phyloP scores from a whole-genome alignment of 305 asterid genomes.

The Withania somnifera region DNA sequence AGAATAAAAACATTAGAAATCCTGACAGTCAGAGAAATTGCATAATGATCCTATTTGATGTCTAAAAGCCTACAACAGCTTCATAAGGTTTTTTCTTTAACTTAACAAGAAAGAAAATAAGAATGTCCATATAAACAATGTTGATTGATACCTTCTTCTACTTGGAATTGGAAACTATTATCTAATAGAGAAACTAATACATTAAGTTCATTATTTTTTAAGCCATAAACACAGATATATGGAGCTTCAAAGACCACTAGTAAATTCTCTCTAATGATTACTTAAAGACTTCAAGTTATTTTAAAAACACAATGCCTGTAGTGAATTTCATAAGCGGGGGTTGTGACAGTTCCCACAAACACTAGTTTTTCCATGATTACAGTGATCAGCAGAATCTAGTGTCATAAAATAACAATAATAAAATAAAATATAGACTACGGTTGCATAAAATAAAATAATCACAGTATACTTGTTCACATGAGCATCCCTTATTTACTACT shows the following conservation, averaged over 20 bases:
- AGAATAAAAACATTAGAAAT: constrained; percentile 9
- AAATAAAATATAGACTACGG: background rate
- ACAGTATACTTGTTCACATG: background rate
- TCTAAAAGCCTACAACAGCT: background rate
- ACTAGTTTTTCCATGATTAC: background rate
- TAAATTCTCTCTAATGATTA: background rate
- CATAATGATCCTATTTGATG: background rate
- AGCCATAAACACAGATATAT: background rate
- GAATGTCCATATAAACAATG: background rate
- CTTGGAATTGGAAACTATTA: background rate
- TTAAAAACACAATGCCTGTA: background rate
- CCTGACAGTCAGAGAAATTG: constrained; percentile 2
- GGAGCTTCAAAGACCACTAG: background rate
- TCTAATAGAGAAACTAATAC: background rate
- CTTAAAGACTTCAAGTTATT: background rate
- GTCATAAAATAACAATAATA: too few relatives aligned
- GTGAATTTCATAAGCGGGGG: background rate
- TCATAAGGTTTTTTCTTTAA: background rate
- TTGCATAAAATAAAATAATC: background rate
- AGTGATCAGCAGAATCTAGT: background rate
- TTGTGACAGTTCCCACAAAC: background rate
- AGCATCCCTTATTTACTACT: background rate
- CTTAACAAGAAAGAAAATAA: background rate
- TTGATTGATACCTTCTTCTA: background rate
- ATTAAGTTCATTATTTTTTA: background rate